Conservation (phyloP, 768 basidiomycete genomes). For the Termitomyces sp. region DNA sequence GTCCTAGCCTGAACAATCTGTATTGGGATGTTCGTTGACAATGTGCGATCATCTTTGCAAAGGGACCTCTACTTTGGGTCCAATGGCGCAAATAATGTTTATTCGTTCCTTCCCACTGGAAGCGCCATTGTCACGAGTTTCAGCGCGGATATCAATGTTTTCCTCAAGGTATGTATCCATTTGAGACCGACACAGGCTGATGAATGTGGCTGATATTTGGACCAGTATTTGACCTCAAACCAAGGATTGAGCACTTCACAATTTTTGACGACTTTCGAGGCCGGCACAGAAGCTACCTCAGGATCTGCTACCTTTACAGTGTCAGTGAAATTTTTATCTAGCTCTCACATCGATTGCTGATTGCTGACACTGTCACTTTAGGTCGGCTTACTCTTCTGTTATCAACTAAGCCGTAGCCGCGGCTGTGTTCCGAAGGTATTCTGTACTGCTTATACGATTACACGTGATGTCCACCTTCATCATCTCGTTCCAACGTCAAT, state of each 20-base stretch:
- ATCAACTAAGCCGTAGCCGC: background rate
- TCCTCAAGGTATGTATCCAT: constrained; percentile 39
- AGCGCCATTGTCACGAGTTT: constrained; percentile 42
- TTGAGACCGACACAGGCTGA: background rate
- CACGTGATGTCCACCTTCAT: background rate
- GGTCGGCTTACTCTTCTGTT: constrained; percentile 3
- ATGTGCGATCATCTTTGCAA: background rate
- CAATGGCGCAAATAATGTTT: constrained; percentile 53
- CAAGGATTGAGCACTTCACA: constrained; percentile 47
- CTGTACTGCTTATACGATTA: background rate
- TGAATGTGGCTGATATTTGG: background rate
- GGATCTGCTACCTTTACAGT: constrained; percentile 54
- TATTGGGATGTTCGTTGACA: background rate
- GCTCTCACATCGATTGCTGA: too few species aligned
- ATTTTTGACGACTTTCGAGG: constrained; percentile 57
- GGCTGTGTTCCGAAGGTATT: background rate
- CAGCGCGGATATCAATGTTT: constrained; percentile 49
- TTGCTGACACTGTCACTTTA: background rate
- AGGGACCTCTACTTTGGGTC: constrained; percentile 55
- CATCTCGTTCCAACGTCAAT: background rate
- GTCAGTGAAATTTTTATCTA: constrained; percentile 30
- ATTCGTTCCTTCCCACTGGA: constrained; percentile 41
- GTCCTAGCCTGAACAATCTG: constrained; percentile 3
- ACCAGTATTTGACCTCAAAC: constrained; percentile 48
- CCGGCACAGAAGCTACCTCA: constrained; percentile 59